Evolutionary conservation across 1,284 basidiomycete genomes (phyloP).

Genomic region (Cryptococcus depauperatus): DNA sequence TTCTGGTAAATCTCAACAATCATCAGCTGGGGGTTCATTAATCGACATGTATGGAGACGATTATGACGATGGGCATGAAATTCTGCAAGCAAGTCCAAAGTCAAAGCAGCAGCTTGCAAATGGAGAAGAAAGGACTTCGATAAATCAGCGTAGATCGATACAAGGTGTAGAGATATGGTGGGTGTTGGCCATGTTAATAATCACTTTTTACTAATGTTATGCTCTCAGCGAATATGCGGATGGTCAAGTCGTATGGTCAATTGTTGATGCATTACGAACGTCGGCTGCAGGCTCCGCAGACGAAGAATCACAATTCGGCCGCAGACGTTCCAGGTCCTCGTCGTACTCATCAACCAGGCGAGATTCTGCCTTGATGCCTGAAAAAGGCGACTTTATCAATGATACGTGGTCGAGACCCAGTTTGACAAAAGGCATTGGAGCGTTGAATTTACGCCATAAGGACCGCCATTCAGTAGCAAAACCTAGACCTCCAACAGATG

Average conservation of each 20-base stretch:
- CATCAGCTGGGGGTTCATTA: slow-evolving; percentile 24
- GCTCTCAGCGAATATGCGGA: slow-evolving; percentile 37
- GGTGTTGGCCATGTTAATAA: not conserved
- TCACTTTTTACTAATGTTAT: not conserved
- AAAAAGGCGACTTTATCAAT: not conserved
- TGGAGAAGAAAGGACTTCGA: not conserved
- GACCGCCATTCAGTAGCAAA: slow-evolving; percentile 6
- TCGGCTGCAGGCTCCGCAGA: slow-evolving; percentile 10
- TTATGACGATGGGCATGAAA: slow-evolving; percentile 10
- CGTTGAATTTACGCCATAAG: slow-evolving; percentile 13
- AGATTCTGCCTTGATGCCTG: slow-evolving; percentile 2
- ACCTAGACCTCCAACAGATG: slow-evolving; percentile 17
- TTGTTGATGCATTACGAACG: slow-evolving; percentile 35
- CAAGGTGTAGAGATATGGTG: slow-evolving; percentile 37
- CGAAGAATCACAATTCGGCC: slow-evolving; percentile 10
- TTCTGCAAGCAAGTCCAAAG: slow-evolving; percentile 14
- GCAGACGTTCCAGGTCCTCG: slow-evolving; percentile 9
- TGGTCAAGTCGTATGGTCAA: slow-evolving; percentile 38
- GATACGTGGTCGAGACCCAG: not conserved
- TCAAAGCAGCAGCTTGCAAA: no score
- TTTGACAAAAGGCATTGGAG: not conserved
- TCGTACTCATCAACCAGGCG: slow-evolving; percentile 8
- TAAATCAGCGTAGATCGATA: slow-evolving; percentile 9
- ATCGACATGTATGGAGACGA: slow-evolving; percentile 26
- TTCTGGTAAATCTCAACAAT: slow-evolving; percentile 5